Evolutionary conservation across 257 asterid species (phyloP).

Genomic region (Salvia rosmarinus): DNA sequence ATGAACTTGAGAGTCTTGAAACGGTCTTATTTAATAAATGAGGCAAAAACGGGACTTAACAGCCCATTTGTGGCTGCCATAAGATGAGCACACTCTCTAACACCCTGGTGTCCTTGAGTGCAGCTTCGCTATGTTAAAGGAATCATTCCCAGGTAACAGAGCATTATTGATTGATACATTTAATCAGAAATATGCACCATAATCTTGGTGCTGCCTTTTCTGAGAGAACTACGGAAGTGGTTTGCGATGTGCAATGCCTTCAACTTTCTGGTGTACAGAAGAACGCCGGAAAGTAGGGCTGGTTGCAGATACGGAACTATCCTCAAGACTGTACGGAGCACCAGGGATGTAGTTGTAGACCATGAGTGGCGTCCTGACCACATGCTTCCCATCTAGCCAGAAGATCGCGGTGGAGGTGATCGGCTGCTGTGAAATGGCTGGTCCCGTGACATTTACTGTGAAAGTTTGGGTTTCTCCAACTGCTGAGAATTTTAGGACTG

Average conservation of each 20-base stretch:
- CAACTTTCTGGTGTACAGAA: conserved; percentile 32
- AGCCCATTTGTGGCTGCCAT: conserved; percentile 18
- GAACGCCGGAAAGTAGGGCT: background rate
- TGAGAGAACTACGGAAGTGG: conserved; percentile 24
- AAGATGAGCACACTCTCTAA: background rate
- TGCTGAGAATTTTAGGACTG: conserved; percentile 47
- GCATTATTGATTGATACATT: background rate
- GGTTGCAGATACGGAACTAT: background rate
- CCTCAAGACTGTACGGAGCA: conserved; percentile 38
- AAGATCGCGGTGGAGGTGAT: conserved; percentile 50
- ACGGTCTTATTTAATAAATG: background rate
- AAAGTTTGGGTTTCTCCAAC: conserved; percentile 56
- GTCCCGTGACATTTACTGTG: conserved; percentile 50
- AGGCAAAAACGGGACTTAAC: background rate
- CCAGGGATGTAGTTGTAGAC: conserved; percentile 45
- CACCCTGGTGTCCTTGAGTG: conserved; percentile 23
- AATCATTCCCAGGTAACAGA: background rate
- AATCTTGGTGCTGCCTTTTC: background rate
- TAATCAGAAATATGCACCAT: background rate
- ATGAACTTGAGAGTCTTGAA: background rate
- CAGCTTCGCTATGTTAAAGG: conserved; percentile 15
- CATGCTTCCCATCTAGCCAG: conserved; percentile 50
- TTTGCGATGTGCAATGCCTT: conserved; percentile 29
- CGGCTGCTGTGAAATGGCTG: conserved; percentile 52
- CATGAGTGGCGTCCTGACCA: conserved; percentile 56